Conservation (phyloP, 2,329 filamentous ascomycete species). For the Botrytis tulipae region DNA sequence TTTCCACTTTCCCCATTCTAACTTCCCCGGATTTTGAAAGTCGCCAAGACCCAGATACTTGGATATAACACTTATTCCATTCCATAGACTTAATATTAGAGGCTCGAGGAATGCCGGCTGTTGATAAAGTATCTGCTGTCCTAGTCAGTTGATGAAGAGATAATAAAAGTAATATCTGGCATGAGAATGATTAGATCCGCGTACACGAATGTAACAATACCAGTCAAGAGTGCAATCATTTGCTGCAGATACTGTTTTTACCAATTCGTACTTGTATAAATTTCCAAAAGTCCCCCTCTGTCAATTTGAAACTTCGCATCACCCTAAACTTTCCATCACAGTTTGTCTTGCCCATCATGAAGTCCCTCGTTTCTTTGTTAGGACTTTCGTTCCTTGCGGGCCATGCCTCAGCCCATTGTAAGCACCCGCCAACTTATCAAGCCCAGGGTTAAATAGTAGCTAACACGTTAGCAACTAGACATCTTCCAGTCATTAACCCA, state of each 20-base stretch:
- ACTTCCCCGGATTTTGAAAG: not conserved
- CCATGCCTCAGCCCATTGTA: constrained; percentile 20
- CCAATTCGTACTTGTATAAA: not conserved
- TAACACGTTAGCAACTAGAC: constrained; percentile 22
- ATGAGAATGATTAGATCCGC: not conserved
- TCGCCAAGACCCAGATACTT: not conserved
- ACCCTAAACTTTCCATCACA: not conserved
- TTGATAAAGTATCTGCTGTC: not conserved
- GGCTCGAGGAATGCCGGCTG: not conserved
- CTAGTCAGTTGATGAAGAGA: constrained; percentile 8
- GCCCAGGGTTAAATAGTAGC: not conserved
- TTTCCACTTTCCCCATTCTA: not conserved
- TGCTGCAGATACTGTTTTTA: not conserved
- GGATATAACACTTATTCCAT: not conserved
- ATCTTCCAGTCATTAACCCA: constrained; percentile 34
- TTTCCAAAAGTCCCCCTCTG: not conserved
- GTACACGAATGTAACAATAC: not conserved
- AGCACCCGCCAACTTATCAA: not conserved
- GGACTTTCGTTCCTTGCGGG: not conserved
- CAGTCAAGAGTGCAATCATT: not conserved
- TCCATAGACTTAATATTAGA: too few species aligned
- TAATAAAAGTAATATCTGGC: not conserved
- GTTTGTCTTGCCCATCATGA: not conserved
- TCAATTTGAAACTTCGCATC: not conserved
- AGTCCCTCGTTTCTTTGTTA: not conserved